Conservation (phyloP, 1,284 basidiomycete species). For the Pseudozyma sp. region DNA sequence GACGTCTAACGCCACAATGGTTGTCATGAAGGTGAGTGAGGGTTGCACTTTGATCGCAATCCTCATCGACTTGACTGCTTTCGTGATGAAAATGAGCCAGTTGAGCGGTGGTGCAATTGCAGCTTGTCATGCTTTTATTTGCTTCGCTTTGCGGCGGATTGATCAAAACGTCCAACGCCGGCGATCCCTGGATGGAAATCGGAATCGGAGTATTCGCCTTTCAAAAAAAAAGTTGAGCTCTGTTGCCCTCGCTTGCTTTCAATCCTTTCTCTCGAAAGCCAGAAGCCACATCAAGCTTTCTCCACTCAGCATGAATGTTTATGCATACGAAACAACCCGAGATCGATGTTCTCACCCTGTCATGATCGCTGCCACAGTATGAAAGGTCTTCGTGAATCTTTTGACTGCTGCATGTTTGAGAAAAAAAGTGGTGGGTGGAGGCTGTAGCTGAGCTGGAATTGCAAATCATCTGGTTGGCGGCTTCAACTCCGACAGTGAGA, state of each 20-base stretch:
- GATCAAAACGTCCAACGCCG: neutral
- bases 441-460: constrained; percentile 1
- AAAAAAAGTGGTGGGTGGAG: too few species aligned
- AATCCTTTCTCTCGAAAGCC: neutral
- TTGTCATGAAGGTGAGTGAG: constrained; percentile 17
- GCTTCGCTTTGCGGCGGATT: neutral
- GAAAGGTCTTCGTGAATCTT: too few species aligned
- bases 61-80: constrained; percentile 5
- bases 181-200: neutral
- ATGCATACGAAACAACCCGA: constrained; percentile 5
- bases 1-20: neutral
- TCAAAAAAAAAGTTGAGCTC: too few species aligned
- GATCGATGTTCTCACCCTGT: too few species aligned
- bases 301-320: neutral
- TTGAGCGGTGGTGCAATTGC: too few species aligned
- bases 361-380: too few species aligned
- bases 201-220: neutral
- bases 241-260: too few species aligned
- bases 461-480: neutral
- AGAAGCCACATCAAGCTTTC: neutral
- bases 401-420: too few species aligned
- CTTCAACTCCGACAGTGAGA: constrained; percentile 2
- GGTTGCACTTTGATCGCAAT: constrained; percentile 3
- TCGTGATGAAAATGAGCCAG: neutral
- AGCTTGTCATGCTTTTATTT: neutral